phyloP scores from a whole-genome alignment of 1,284 basidiomycete genomes.

The Pseudozyma tsukubaensis region DNA sequence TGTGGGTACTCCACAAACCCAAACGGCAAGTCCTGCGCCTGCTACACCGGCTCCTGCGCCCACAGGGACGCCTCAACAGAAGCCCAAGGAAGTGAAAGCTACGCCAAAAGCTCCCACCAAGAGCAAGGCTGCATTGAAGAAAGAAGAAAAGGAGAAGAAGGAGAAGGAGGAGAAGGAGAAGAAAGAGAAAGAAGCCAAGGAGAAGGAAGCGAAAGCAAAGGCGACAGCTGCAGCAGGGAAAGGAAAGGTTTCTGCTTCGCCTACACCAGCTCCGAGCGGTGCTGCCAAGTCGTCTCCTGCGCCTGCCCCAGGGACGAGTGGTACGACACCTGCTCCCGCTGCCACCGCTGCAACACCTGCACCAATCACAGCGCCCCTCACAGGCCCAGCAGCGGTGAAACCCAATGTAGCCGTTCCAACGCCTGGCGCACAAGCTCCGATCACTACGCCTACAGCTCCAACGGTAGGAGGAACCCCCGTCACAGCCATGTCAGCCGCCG shows the following conservation, averaged over 20 bases:
- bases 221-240: slow-evolving; percentile 13
- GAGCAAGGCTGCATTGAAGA: slow-evolving; percentile 37
- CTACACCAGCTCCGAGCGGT: slow-evolving; percentile 10
- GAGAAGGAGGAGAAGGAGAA: slow-evolving; percentile 44
- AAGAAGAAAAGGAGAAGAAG: slow-evolving; percentile 37
- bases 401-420: neutral
- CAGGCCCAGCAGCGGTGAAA: neutral
- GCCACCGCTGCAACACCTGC: slow-evolving; percentile 8
- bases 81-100: slow-evolving; percentile 24
- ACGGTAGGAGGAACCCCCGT: slow-evolving; percentile 15
- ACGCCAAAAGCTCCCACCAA: slow-evolving; percentile 38
- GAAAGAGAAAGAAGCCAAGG: slow-evolving; percentile 32
- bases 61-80: slow-evolving; percentile 14
- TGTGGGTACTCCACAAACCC: slow-evolving; percentile 8
- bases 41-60: slow-evolving; percentile 12
- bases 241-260: slow-evolving; percentile 16
- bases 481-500: slow-evolving; percentile 30
- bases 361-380: neutral
- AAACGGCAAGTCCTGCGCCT: slow-evolving; percentile 2
- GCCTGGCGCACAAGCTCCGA: neutral
- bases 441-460: slow-evolving; percentile 6
- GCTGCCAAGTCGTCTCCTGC: slow-evolving; percentile 23
- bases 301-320: slow-evolving; percentile 8
- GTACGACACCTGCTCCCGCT: slow-evolving; percentile 7
- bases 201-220: slow-evolving; percentile 27